Conservation (phyloP, 371 early-diverging fungal species). For the Apophysomyces trapeziformis region DNA sequence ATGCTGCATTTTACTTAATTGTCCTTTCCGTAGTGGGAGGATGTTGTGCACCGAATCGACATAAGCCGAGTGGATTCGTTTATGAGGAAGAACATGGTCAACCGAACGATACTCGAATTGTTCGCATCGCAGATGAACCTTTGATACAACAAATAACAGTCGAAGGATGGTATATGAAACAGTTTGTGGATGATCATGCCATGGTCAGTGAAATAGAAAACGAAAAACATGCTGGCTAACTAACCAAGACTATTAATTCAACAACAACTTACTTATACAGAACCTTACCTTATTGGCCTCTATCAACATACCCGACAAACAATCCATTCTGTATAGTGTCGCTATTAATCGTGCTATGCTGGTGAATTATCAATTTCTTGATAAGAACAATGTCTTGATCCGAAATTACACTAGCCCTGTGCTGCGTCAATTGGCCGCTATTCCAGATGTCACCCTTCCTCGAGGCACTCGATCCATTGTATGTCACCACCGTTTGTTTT, state of each 20-base stretch:
- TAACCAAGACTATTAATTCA: not conserved
- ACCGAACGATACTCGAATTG: constrained; percentile 37
- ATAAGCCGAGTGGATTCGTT: constrained; percentile 34
- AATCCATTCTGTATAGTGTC: constrained; percentile 41
- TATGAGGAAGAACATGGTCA: constrained; percentile 42
- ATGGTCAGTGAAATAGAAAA: constrained; percentile 24
- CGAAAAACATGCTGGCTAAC: constrained; percentile 1
- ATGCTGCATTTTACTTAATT: constrained; percentile 2
- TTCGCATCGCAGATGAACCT: constrained; percentile 39
- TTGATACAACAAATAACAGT: constrained; percentile 41
- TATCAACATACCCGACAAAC: constrained; percentile 42
- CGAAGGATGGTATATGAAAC: constrained; percentile 45
- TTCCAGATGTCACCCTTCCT: constrained; percentile 50
- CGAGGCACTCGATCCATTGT: constrained; percentile 40
- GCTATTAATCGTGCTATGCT: constrained; percentile 46
- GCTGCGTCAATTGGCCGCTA: constrained; percentile 25
- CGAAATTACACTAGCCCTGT: constrained; percentile 43
- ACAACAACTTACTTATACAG: constrained; percentile 17
- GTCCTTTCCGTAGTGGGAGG: constrained; percentile 39
- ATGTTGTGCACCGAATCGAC: constrained; percentile 48
- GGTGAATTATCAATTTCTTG: constrained; percentile 41
- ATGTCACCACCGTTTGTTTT: constrained; percentile 10
- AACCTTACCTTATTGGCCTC: constrained; percentile 49
- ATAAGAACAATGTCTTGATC: constrained; percentile 24
- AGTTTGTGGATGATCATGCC: constrained; percentile 50